Conservation (phyloP, 352 stramenopile species). For the Phytophthora pisi region DNA sequence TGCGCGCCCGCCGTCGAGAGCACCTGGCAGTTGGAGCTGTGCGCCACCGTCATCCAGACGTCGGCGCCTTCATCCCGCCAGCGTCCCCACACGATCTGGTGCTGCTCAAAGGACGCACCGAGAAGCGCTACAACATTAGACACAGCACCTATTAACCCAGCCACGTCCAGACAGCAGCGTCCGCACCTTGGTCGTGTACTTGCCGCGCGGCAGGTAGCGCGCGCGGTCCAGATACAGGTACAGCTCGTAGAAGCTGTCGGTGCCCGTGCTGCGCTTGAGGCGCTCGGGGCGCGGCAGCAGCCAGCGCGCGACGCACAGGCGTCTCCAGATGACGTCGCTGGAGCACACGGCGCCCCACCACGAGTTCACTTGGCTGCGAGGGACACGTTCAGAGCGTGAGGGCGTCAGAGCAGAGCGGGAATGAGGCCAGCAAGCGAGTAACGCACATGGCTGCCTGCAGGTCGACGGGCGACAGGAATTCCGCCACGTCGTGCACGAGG, state of each 20-base stretch:
- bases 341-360: constrained; percentile 57
- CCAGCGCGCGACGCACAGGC: constrained; percentile 56
- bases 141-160: not conserved
- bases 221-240: constrained; percentile 68
- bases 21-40: constrained; percentile 71
- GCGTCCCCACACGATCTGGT: constrained; percentile 75
- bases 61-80: constrained; percentile 68
- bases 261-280: constrained; percentile 51
- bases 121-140: not conserved
- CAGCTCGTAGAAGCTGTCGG: constrained; percentile 57
- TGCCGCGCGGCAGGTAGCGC: constrained; percentile 58
- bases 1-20: constrained; percentile 30
- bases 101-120: constrained; percentile 12
- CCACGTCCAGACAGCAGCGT: not conserved
- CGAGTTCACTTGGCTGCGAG: constrained; percentile 53
- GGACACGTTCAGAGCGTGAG: not conserved
- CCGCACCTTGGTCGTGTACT: constrained; percentile 66
- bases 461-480: constrained; percentile 60
- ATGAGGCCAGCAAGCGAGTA: not conserved
- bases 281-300: constrained; percentile 49
- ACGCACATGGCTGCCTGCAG: constrained; percentile 57
- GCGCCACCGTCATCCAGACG: constrained; percentile 75
- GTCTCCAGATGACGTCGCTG: constrained; percentile 59
- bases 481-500: constrained; percentile 58
- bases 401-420: not conserved